Evolutionary conservation across 2,329 filamentous ascomycete genomes (phyloP).

Genomic region (Pseudogymnoascus sp.): DNA sequence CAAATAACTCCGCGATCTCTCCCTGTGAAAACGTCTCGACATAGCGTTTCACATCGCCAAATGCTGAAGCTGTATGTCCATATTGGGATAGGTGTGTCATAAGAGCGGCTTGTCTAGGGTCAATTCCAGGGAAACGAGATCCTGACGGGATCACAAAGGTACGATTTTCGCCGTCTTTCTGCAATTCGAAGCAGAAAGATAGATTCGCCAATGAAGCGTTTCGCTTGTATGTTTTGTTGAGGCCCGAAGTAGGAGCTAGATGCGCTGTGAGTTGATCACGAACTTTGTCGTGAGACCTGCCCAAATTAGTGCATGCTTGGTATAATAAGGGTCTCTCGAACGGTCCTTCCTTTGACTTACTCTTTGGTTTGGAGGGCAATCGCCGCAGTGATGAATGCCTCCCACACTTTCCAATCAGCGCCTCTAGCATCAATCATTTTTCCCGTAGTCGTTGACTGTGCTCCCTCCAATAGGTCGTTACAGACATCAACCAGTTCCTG

Average conservation of each 20-base stretch:
- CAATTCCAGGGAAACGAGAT: background rate
- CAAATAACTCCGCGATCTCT: background rate
- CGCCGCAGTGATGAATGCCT: constrained; percentile 25
- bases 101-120: constrained; percentile 15
- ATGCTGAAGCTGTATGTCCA: constrained; percentile 26
- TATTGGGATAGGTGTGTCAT: constrained; percentile 26
- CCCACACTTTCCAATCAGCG: constrained; percentile 30
- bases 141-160: background rate
- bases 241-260: constrained; percentile 23
- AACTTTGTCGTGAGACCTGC: constrained; percentile 16
- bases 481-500: constrained; percentile 24
- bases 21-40: constrained; percentile 16
- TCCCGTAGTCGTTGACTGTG: constrained; percentile 24
- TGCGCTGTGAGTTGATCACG: constrained; percentile 26
- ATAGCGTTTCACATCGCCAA: constrained; percentile 26
- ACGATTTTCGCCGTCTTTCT: background rate
- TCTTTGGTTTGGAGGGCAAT: constrained; percentile 18
- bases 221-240: constrained; percentile 30
- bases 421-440: constrained; percentile 25
- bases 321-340: constrained; percentile 13
- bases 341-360: constrained; percentile 18
- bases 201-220: constrained; percentile 28
- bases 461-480: constrained; percentile 22
- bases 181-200: background rate
- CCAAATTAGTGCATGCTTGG: background rate